These are phyloP conservation scores for Plasmopara halstedii DNA, from an alignment of 352 stramenopile species.

Conservation along the genomic window DNA sequence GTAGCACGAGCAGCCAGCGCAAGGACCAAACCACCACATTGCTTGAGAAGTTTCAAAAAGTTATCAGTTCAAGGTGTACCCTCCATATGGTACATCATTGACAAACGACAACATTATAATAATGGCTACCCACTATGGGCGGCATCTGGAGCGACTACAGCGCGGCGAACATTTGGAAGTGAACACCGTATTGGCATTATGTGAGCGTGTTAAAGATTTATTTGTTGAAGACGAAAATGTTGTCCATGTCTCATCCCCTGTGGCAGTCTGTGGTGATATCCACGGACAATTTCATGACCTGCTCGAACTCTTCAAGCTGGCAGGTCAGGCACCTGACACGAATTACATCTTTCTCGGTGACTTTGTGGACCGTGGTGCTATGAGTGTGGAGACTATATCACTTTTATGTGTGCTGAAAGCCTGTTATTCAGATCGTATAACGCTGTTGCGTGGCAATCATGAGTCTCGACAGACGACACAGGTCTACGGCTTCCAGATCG, in stretches of 20 bases:
- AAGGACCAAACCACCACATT: slow-evolving; percentile 69
- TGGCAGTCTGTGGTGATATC: slow-evolving; percentile 90
- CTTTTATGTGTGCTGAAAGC: slow-evolving; percentile 86
- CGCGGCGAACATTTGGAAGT: slow-evolving; percentile 45
- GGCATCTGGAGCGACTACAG: slow-evolving; percentile 53
- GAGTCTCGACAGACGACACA: slow-evolving; percentile 83
- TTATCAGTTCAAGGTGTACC: neutral
- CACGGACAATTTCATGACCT: slow-evolving; percentile 98
- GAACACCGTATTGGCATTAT: slow-evolving; percentile 51
- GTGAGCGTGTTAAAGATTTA: slow-evolving; percentile 59
- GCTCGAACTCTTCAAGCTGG: slow-evolving; percentile 88
- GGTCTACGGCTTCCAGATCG: slow-evolving; percentile 80
- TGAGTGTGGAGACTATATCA: slow-evolving; percentile 91
- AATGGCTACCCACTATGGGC: slow-evolving; percentile 26
- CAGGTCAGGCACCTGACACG: slow-evolving; percentile 78
- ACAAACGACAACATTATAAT: neutral
- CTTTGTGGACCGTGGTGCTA: slow-evolving; percentile 95
- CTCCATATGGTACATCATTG: neutral
- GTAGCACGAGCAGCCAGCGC: slow-evolving; percentile 41
- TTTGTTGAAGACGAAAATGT: slow-evolving; percentile 80
- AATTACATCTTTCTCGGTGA: slow-evolving; percentile 96
- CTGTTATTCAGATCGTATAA: slow-evolving; percentile 88
- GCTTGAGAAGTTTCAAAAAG: too few relatives aligned
- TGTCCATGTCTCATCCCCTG: slow-evolving; percentile 59
- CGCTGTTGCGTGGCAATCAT: slow-evolving; percentile 94